Evolutionary conservation across 1,139 yeast species (phyloP).

Genomic region (Entelexis sorbosivorans): DNA sequence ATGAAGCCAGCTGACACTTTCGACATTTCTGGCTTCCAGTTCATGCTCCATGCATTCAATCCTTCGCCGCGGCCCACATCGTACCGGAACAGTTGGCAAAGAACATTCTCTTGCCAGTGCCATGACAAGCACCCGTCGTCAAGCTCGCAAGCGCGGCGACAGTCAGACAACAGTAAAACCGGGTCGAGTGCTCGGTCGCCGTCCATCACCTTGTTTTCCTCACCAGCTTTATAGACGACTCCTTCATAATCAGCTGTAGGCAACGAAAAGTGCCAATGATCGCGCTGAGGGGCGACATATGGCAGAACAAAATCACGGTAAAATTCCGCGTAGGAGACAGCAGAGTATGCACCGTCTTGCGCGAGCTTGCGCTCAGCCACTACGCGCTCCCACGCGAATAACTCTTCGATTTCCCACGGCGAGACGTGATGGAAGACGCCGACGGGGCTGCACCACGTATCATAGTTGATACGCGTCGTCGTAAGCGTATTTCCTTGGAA

Average conservation of each 20-base stretch:
- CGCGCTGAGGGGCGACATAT: constrained; percentile 18
- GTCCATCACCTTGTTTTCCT: background rate
- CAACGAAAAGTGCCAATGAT: background rate
- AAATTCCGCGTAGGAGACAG: constrained; percentile 27
- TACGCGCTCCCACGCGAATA: constrained; percentile 31
- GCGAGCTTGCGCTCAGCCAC: constrained; percentile 9
- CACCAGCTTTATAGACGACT: background rate
- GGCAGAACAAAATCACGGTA: constrained; percentile 31
- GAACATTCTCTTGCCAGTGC: constrained; percentile 20
- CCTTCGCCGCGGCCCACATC: constrained; percentile 18
- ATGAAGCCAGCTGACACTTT: constrained; percentile 25
- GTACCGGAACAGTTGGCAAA: constrained; percentile 13
- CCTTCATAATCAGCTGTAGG: constrained; percentile 14
- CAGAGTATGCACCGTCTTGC: background rate
- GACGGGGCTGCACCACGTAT: constrained; percentile 30
- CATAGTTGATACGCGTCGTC: constrained; percentile 19
- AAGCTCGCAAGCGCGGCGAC: constrained; percentile 25
- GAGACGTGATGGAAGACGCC: constrained; percentile 29
- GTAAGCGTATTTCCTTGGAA: constrained; percentile 28
- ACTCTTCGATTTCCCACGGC: constrained; percentile 29
- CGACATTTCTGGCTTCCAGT: constrained; percentile 9
- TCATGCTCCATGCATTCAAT: constrained; percentile 1
- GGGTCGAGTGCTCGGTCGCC: background rate
- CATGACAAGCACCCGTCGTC: constrained; percentile 24
- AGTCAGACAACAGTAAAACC: constrained; percentile 18